Conservation (phyloP, 108 stramenopile species). For the Discostella pseudostelligera region DNA sequence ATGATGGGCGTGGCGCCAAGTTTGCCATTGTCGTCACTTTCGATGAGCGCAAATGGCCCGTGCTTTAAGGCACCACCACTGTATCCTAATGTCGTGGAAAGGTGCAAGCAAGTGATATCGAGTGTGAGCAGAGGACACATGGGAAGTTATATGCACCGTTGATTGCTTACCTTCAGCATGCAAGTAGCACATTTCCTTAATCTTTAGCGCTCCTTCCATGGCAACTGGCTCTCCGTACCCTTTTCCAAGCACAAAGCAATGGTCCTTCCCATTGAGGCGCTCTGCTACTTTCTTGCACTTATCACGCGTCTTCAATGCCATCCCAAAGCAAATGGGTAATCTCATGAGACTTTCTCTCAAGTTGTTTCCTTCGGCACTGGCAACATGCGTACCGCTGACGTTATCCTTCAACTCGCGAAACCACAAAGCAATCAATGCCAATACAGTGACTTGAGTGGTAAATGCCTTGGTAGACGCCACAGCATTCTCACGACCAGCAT, state of each 20-base stretch:
- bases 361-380: slow-evolving; percentile 54
- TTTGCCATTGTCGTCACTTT: slow-evolving; percentile 80
- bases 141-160: not conserved
- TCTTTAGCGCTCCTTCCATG: slow-evolving; percentile 96
- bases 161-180: slow-evolving; percentile 87
- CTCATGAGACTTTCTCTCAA: slow-evolving; percentile 93
- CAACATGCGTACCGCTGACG: slow-evolving; percentile 54
- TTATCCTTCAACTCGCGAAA: slow-evolving; percentile 82
- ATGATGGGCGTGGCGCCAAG: slow-evolving; percentile 97
- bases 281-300: slow-evolving; percentile 85
- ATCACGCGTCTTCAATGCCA: slow-evolving; percentile 90
- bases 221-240: slow-evolving; percentile 94
- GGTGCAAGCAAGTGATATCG: not conserved
- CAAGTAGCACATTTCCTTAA: slow-evolving; percentile 98
- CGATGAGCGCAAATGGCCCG: slow-evolving; percentile 96
- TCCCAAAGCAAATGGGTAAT: slow-evolving; percentile 95
- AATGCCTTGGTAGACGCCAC: slow-evolving; percentile 99
- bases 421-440: slow-evolving; percentile 94
- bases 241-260: slow-evolving; percentile 95
- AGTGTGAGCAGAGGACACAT: not conserved
- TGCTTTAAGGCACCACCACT: slow-evolving; percentile 99
- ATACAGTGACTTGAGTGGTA: slow-evolving; percentile 98
- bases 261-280: slow-evolving; percentile 82
- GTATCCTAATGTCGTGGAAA: slow-evolving; percentile 51
- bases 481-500: slow-evolving; percentile 98